Percentiles rank a stretch among this genome's conserved stretches.
Evolutionary conservation across 1,139 yeast species (phyloP).

Genomic region (Sporopachydermia cereana): DNA sequence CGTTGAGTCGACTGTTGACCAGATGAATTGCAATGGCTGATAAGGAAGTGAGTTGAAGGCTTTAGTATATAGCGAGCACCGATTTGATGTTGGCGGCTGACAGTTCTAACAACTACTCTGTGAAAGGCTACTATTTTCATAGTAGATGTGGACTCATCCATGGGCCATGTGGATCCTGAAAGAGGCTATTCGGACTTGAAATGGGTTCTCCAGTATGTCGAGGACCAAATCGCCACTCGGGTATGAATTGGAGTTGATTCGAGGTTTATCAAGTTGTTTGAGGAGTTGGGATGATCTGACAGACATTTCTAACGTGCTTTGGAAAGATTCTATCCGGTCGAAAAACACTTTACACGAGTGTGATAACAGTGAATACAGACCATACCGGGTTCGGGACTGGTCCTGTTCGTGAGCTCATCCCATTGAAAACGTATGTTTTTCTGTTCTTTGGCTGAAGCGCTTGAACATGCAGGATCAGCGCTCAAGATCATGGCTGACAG

Average conservation of each 20-base stretch:
- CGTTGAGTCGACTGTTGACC: too few species aligned
- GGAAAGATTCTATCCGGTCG: slow-evolving; percentile 32
- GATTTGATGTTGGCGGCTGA: too few species aligned
- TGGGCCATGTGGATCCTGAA: slow-evolving; percentile 25
- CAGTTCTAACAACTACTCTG: too few species aligned
- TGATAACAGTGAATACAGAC: slow-evolving; percentile 31
- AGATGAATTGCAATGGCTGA: slow-evolving; percentile 21
- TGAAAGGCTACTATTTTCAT: slow-evolving; percentile 38
- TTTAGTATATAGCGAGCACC: too few species aligned
- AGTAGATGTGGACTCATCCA: slow-evolving; percentile 37
- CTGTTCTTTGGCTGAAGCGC: too few species aligned
- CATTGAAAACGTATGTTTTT: slow-evolving; percentile 11
- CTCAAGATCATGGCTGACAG: slow-evolving; percentile 18
- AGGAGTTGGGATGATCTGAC: too few species aligned
- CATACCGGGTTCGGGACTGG: slow-evolving; percentile 11
- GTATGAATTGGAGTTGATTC: slow-evolving; percentile 24
- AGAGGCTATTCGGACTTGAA: slow-evolving; percentile 25
- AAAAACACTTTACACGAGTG: slow-evolving; percentile 43
- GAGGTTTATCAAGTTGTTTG: too few species aligned
- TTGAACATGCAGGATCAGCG: too few species aligned
- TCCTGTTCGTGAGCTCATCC: slow-evolving; percentile 11
- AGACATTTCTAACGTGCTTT: too few species aligned
- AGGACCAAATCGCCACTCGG: slow-evolving; percentile 32
- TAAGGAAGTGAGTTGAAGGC: slow-evolving; percentile 23
- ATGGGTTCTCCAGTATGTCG: slow-evolving; percentile 30